Base-by-base conservation (phyloP, 1,284 basidiomycete genomes). In the Tilletiaria anomala region DNA sequence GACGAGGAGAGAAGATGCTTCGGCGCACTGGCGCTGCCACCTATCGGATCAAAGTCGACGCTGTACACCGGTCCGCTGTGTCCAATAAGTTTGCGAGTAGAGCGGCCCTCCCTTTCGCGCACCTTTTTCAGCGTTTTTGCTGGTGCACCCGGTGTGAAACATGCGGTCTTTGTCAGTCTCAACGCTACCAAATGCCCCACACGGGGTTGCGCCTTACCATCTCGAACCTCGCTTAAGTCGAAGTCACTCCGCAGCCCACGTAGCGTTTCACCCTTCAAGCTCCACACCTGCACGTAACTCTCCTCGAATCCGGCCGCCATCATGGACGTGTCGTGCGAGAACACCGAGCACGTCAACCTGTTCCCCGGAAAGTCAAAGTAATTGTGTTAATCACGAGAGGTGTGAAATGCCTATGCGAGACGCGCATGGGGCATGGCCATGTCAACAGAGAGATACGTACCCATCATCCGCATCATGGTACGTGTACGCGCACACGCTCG, bases 31-130 rank as follows among this genome's bases (percentile, higher is more conserved):
- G 84, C 80, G 12, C 88, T 85, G 3, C 93, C 91, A 44, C 78
- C 77, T 1, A 86, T 69, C 1, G 89, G 87, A 64, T 97, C 93
- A 61, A 97, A 99, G 5, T 82, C 79, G 12, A 96, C 76, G 2
- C 84, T 80, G 67, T 96, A 97, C 20, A 97, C 87, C 15, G 93
- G 87, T 2, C 86, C 93, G 48, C 86, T 91, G 67, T 99, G 93
- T 1, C 88, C 93, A 40, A 97, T 80, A 11, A 99, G 75, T 70
- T 94, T 94, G 24, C 89, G 80, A 2, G 63, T 58, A 4, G 60
- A 49, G 10, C 44, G 43, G 0, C 24, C 34, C 8, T 45, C 44
- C 1, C 48, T 37, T 18, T 53, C 50, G 10, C 60, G 54, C 31
- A 60, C 51, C 31, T 53, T 48, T 6, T 48, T 42, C 15, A 65